These are phyloP conservation scores for Nicotiana noctiflora DNA, from an alignment of 257 asterid genomes.

Conservation along the genomic window DNA sequence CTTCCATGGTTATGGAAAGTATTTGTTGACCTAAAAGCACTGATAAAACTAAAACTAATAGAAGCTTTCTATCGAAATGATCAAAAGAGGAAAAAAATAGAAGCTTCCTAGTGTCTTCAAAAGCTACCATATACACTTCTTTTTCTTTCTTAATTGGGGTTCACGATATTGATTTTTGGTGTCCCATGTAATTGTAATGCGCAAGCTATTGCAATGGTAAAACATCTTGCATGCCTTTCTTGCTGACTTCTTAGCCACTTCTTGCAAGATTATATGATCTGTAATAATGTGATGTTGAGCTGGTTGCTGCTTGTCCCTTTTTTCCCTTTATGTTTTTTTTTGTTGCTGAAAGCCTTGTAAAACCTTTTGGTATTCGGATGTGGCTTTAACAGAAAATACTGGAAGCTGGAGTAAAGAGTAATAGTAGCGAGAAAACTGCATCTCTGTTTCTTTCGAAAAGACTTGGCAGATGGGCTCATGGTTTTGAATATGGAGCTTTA, in stretches of 20 bases:
- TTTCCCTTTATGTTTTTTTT: not conserved
- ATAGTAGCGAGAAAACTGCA: conserved; percentile 58
- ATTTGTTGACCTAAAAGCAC: not conserved
- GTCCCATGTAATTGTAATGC: not conserved
- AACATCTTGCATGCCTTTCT: not conserved
- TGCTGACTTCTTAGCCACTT: not conserved
- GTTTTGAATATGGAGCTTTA: conserved; percentile 78
- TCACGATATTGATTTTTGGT: not conserved
- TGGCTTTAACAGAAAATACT: conserved; percentile 54
- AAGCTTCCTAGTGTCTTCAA: not conserved
- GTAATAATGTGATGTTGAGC: not conserved
- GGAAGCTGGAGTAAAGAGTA: conserved; percentile 78
- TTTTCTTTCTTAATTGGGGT: not conserved
- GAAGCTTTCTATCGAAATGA: not conserved
- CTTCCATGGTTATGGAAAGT: not conserved
- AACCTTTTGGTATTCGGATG: not conserved
- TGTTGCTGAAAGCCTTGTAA: conserved; percentile 8
- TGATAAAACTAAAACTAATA: not conserved
- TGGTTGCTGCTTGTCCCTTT: not conserved
- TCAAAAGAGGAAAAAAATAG: too few species aligned
- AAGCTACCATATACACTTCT: not conserved
- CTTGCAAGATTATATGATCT: not conserved
- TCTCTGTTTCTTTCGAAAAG: conserved; percentile 59
- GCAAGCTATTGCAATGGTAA: not conserved
- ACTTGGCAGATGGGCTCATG: conserved; percentile 55